These are phyloP conservation scores for Primulina huaijiensis DNA, from an alignment of 257 asterid genomes.

Conservation along the genomic window DNA sequence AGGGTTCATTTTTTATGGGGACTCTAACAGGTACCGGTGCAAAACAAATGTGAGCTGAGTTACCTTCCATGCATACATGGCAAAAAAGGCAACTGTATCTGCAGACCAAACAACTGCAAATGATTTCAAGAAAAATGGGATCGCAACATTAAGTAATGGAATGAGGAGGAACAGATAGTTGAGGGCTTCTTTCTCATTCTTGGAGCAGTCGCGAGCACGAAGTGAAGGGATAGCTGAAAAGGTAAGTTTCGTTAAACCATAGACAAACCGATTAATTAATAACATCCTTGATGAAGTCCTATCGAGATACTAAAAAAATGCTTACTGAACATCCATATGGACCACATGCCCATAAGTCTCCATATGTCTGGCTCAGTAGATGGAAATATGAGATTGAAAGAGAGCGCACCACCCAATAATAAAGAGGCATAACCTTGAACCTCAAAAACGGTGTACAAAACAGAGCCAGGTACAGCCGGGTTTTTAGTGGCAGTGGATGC, in stretches of 20 bases:
- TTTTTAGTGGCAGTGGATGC: constrained; percentile 85
- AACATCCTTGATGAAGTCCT: not conserved
- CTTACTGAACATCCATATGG: constrained; percentile 99
- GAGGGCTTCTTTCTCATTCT: constrained; percentile 94
- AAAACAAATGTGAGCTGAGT: not conserved
- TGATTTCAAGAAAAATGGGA: constrained; percentile 89
- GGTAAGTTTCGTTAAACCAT: not conserved
- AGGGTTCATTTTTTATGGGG: not conserved
- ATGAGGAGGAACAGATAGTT: constrained; percentile 78
- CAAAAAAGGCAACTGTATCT: constrained; percentile 70
- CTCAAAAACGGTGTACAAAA: constrained; percentile 74
- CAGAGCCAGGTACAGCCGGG: constrained; percentile 82
- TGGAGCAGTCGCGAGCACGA: constrained; percentile 94
- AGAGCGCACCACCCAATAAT: constrained; percentile 79
- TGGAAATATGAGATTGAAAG: constrained; percentile 84
- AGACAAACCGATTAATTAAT: not conserved
- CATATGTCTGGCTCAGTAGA: constrained; percentile 90
- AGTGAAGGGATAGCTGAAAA: constrained; percentile 87
- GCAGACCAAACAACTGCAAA: constrained; percentile 97
- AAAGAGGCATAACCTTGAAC: constrained; percentile 79
- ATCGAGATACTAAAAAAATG: constrained; percentile 13
- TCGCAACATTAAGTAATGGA: constrained; percentile 70
- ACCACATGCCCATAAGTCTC: constrained; percentile 99
- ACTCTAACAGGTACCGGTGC: constrained; percentile 1
- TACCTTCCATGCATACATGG: constrained; percentile 99